A percentile compares a stretch with the other conserved stretches of the same genome.
Evolutionary conservation across 2,329 filamentous ascomycete species (phyloP).

Genomic region (Pseudogymnoascus sp.): DNA sequence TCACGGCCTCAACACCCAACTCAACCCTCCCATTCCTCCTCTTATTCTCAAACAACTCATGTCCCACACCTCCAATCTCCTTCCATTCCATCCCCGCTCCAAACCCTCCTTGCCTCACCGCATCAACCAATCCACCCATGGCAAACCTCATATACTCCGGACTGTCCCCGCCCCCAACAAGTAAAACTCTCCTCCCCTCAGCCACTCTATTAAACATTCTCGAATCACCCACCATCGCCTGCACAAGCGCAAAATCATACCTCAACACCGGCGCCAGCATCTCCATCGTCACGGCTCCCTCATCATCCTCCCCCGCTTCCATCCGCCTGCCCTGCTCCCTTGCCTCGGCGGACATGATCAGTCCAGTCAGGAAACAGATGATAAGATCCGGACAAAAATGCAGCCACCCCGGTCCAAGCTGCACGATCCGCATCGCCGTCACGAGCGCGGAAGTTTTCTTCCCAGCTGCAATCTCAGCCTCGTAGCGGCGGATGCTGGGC

Average conservation of each 20-base stretch:
- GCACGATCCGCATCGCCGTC: neutral
- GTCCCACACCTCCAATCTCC: neutral
- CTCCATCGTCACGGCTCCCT: neutral
- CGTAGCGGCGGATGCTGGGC: neutral
- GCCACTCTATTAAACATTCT: neutral
- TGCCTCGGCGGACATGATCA: neutral
- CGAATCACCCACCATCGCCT: neutral
- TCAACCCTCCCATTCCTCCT: neutral
- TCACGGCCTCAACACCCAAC: neutral
- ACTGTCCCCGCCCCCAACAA: neutral
- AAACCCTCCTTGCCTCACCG: neutral
- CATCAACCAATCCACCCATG: neutral
- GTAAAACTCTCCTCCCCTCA: neutral
- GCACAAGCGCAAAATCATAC: neutral
- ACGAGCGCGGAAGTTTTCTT: neutral
- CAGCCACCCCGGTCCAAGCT: neutral
- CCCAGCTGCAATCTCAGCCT: neutral
- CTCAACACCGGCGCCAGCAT: neutral
- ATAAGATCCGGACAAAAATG: neutral
- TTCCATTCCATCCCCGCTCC: neutral
- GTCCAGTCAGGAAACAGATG: neutral
- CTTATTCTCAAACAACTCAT: constrained; percentile 3
- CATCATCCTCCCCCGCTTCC: neutral
- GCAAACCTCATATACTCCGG: neutral
- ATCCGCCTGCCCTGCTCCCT: neutral